Conservation (phyloP, 805 yeast genomes). For the Barnettozyma vustinii region DNA sequence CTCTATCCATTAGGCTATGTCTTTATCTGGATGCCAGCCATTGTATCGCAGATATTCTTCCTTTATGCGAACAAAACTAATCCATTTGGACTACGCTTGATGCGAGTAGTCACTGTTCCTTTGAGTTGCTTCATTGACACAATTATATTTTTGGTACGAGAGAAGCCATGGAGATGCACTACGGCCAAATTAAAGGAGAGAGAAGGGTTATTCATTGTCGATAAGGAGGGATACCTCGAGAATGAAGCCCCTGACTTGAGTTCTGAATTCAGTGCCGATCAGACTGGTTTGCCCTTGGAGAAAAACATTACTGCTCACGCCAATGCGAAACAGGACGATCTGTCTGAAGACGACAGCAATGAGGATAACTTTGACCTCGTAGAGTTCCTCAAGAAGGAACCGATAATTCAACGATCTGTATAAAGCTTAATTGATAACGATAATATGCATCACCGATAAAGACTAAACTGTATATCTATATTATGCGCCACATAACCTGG, state of each 20-base stretch:
- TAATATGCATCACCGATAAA: too few relatives aligned
- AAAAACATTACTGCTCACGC: background rate
- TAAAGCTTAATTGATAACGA: too few relatives aligned
- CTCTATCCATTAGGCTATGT: constrained; percentile 22
- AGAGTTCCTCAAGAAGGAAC: background rate
- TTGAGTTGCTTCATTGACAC: constrained; percentile 74
- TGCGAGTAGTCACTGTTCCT: constrained; percentile 69
- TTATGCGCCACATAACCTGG: too few relatives aligned
- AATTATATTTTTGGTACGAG: constrained; percentile 67
- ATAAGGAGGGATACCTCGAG: background rate
- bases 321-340: background rate
- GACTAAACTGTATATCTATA: too few relatives aligned
- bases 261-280: background rate
- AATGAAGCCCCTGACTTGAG: background rate
- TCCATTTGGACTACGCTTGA: constrained; percentile 9
- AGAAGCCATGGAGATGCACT: constrained; percentile 58
- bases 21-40: constrained; percentile 17
- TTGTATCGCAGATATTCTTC: constrained; percentile 13
- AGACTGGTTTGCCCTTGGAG: background rate
- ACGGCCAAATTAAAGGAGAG: background rate
- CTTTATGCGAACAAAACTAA: background rate
- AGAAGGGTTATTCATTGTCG: background rate
- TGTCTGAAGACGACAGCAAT: background rate
- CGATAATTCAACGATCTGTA: background rate
- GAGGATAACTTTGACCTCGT: background rate